A percentile compares a stretch with the other conserved stretches of the same genome.
phyloP scores from a whole-genome alignment of 2,329 filamentous ascomycete species.

The Penicillium sp. region DNA sequence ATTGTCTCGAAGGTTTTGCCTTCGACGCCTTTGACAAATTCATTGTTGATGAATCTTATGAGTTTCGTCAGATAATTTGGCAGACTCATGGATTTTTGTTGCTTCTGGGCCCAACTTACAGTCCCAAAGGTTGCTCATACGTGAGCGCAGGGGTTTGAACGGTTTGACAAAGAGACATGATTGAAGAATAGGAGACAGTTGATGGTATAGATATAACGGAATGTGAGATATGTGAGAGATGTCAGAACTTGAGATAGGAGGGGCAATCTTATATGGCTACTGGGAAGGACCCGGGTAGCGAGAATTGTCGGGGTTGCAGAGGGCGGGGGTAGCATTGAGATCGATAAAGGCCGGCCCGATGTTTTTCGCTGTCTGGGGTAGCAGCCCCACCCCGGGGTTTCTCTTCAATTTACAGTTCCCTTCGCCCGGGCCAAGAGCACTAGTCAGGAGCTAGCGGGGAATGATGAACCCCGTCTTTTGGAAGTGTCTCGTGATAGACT shows the following conservation, averaged over 20 bases:
- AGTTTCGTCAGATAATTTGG: not conserved
- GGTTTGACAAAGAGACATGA: not conserved
- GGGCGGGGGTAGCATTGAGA: not conserved
- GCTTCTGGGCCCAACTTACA: not conserved
- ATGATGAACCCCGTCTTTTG: not conserved
- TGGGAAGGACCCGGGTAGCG: not conserved
- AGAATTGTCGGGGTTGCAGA: not conserved
- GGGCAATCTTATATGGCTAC: not conserved
- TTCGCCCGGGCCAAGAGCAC: not conserved
- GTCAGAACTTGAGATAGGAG: not conserved
- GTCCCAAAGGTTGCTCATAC: constrained; percentile 7
- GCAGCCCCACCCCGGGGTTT: not conserved
- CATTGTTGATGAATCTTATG: constrained; percentile 4
- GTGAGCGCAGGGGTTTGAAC: constrained; percentile 1
- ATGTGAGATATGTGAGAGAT: not conserved
- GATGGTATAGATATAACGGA: not conserved
- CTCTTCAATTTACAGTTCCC: not conserved
- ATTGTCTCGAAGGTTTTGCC: constrained; percentile 5
- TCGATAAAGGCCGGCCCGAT: constrained; percentile 5
- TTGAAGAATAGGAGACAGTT: not conserved
- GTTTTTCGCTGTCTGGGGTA: not conserved
- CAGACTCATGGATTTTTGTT: too few species aligned
- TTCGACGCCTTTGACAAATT: constrained; percentile 3
- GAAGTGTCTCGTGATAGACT: not conserved
- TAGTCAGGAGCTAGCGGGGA: not conserved